Percentiles rank a stretch among this genome's conserved stretches.
Conservation (phyloP, 148 eudicot genomes). For the Beta vulgaris region DNA sequence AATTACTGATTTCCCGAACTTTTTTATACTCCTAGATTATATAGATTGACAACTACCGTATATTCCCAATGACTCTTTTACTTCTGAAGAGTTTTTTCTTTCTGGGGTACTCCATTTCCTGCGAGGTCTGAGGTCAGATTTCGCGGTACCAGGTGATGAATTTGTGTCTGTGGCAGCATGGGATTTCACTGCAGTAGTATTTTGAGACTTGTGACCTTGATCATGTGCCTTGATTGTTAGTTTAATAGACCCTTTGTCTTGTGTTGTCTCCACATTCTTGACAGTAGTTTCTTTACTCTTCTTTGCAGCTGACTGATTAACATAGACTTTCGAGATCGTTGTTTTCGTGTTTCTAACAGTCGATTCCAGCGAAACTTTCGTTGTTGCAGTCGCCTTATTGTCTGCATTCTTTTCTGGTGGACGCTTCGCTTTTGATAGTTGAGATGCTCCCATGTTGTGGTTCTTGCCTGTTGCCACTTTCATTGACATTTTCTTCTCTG, state of each 20-base stretch:
- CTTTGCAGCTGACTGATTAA: background rate
- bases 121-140: constrained; percentile 24
- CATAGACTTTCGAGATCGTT: constrained; percentile 20
- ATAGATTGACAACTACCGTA: background rate
- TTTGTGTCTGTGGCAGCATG: background rate
- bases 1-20: no score
- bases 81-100: constrained; percentile 1
- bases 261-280: constrained; percentile 10
- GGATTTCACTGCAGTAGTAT: constrained; percentile 1
- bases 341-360: constrained; percentile 25
- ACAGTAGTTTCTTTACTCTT: constrained; percentile 2
- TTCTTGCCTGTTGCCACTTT: constrained; percentile 11
- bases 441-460: constrained; percentile 21
- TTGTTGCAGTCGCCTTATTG: constrained; percentile 3
- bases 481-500: constrained; percentile 17
- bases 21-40: no score
- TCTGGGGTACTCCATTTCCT: constrained; percentile 27
- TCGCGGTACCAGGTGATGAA: constrained; percentile 4
- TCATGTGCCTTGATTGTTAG: background rate
- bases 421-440: constrained; percentile 15
- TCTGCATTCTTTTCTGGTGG: background rate
- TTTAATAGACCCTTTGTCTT: constrained; percentile 17
- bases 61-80: background rate
- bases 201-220: constrained; percentile 1
- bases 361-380: constrained; percentile 23